Evolutionary conservation across 345 rosid species (phyloP), one percentile per base, ranked within the genome.

Genomic region (Anastatica hierochuntica): DNA sequence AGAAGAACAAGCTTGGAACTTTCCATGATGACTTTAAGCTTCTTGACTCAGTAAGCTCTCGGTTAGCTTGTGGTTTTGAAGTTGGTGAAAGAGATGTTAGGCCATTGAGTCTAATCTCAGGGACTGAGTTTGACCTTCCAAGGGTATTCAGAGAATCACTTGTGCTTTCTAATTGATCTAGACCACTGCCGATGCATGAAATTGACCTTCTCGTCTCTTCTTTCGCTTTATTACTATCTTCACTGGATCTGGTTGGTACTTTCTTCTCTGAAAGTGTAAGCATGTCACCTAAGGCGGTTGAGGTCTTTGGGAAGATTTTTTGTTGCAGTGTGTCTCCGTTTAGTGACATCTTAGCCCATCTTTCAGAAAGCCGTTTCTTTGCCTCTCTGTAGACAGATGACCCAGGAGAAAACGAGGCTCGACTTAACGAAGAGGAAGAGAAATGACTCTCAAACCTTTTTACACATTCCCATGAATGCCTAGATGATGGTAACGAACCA

Each of bases 221-320:
- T 46, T 60, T 74, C 67, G 63, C 63, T 11, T 48, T 71, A 16
- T 14, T 36, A 46, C 26, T 63, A 64, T 61, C 77, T 42, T 69
- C 83, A 46, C 72, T 72, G 18, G 66, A 53, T 67, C 44, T 75
- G 37, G 50, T 51, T 2, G 68, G 58, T 59, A 75, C 82, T 72
- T 72, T 87, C 21, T 77, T 49, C 69, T 85, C 97, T 34, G 88
- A 81, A 27, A 92, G 87, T 19, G 95, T 76, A 73, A 92, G 98
- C 98, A 92, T 92, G 75, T 92, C 98, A 12, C 98, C 98, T 67
- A 88, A 65, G 26, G 98, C 85, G 60, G 81, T 83, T 29, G 97
- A 88, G 73, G 81, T 76, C 71, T 79, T 78, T 49, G 70, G 63
- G 40, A 70, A 58, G 43, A 56, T 74, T 62, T 78, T 81, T 33